A percentile compares a stretch with the other conserved stretches of the same genome.
These are phyloP conservation scores for Aspergillus diversus DNA, from an alignment of 495 filamentous ascomycete genomes.

Conservation along the genomic window DNA sequence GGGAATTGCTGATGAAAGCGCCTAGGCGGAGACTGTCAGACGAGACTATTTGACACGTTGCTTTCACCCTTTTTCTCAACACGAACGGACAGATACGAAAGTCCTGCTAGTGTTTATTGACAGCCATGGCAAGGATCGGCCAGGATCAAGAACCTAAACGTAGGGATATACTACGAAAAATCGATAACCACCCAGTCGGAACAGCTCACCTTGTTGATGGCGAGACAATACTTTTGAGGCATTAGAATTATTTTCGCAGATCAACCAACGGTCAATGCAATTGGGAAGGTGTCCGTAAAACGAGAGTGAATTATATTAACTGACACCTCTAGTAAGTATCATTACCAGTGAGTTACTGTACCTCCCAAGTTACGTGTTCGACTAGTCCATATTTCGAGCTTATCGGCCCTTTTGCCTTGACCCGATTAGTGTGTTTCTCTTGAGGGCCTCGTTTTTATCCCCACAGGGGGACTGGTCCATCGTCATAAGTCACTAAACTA, in stretches of 20 bases:
- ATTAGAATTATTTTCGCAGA: not conserved
- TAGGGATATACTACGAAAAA: not conserved
- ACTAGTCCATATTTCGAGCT: constrained; percentile 14
- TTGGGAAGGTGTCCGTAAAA: not conserved
- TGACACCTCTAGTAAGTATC: not conserved
- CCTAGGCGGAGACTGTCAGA: constrained; percentile 22
- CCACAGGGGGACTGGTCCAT: constrained; percentile 22
- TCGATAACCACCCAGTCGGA: not conserved
- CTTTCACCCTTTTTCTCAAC: constrained; percentile 18
- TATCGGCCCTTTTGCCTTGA: constrained; percentile 20
- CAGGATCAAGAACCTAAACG: constrained; percentile 28
- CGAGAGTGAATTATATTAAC: constrained; percentile 18
- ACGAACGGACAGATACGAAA: constrained; percentile 16
- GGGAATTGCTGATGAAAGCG: constrained; percentile 13
- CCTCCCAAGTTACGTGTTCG: constrained; percentile 7
- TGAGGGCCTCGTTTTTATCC: constrained; percentile 10
- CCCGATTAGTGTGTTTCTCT: constrained; percentile 11
- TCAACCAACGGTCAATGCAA: not conserved
- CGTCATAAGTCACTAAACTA: constrained; percentile 16
- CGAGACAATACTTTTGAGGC: constrained; percentile 2
- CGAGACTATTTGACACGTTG: constrained; percentile 20
- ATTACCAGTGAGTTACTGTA: constrained; percentile 1
- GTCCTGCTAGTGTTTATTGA: constrained; percentile 17
- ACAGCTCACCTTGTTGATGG: not conserved
- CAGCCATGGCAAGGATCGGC: constrained; percentile 29